A percentile compares a stretch with the other conserved stretches of the same genome.
phyloP scores from a whole-genome alignment of 345 rosid genomes.

The Toxicodendron radicans region DNA sequence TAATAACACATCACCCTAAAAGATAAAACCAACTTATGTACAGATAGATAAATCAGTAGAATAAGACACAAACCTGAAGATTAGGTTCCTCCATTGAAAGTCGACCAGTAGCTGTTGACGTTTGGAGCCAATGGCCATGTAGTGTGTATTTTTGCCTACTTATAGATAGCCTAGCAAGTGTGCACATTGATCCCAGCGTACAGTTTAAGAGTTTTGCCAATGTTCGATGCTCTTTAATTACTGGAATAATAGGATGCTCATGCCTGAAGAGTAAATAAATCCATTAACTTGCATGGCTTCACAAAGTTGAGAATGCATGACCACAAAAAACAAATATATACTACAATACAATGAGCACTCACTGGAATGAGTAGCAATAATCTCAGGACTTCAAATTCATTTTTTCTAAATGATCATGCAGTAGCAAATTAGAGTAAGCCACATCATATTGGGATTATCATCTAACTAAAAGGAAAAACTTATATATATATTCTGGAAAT shows the following conservation, averaged over 20 bases:
- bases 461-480: not conserved
- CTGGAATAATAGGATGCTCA: slow-evolving; percentile 86
- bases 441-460: not conserved
- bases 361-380: not conserved
- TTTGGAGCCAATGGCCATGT: slow-evolving; percentile 96
- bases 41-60: slow-evolving; percentile 1
- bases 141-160: slow-evolving; percentile 70
- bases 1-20: slow-evolving; percentile 9
- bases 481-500: not conserved
- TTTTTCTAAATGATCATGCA: not conserved
- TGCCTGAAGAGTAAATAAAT: slow-evolving; percentile 52
- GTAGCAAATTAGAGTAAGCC: not conserved
- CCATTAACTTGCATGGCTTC: not conserved
- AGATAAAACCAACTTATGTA: not conserved
- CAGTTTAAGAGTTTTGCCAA: slow-evolving; percentile 84
- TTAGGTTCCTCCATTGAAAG: slow-evolving; percentile 99
- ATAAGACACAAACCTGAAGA: slow-evolving; percentile 70
- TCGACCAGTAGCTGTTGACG: slow-evolving; percentile 95
- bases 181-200: slow-evolving; percentile 88
- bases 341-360: not conserved
- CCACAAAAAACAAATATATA: not conserved
- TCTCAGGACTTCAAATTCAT: not conserved
- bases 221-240: slow-evolving; percentile 89
- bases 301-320: slow-evolving; percentile 12
- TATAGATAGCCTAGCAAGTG: slow-evolving; percentile 67